phyloP scores from a whole-genome alignment of 164 flowering plant genomes.

The Macadamia tetraphylla region DNA sequence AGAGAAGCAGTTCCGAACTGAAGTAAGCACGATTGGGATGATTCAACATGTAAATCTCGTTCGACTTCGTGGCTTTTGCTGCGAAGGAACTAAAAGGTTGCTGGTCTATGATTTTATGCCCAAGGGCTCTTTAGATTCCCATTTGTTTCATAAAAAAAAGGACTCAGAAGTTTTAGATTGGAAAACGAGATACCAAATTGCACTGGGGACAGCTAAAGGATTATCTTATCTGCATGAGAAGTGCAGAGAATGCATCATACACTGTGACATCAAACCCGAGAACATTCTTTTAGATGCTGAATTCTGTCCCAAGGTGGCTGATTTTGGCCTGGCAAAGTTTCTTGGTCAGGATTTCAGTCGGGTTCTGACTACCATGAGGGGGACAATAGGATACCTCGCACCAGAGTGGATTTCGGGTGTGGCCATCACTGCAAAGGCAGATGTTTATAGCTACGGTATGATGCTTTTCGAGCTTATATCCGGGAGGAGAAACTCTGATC shows the following conservation, averaged over 20 bases:
- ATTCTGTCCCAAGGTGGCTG: conserved; percentile 35
- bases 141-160: conserved; percentile 21
- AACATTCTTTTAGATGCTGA: conserved; percentile 34
- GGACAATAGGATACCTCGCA: conserved; percentile 40
- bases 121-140: conserved; percentile 37
- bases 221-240: conserved; percentile 34
- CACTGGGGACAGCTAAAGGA: conserved; percentile 34
- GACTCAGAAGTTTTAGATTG: conserved; percentile 17
- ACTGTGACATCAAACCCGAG: conserved; percentile 40
- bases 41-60: conserved; percentile 58
- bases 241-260: conserved; percentile 36
- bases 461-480: conserved; percentile 33
- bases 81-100: conserved; percentile 34
- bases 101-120: conserved; percentile 61
- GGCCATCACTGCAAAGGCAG: conserved; percentile 35
- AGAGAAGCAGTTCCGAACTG: conserved; percentile 53
- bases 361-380: conserved; percentile 40
- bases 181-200: conserved; percentile 30
- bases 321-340: conserved; percentile 37
- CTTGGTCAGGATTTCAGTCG: conserved; percentile 36
- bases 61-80: conserved; percentile 52
- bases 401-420: conserved; percentile 42
- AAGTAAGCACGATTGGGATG: conserved; percentile 66
- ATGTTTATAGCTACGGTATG: conserved; percentile 45
- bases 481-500: conserved; percentile 27